phyloP scores from a whole-genome alignment of 768 basidiomycete species.

The Fomitopsis pulvina region DNA sequence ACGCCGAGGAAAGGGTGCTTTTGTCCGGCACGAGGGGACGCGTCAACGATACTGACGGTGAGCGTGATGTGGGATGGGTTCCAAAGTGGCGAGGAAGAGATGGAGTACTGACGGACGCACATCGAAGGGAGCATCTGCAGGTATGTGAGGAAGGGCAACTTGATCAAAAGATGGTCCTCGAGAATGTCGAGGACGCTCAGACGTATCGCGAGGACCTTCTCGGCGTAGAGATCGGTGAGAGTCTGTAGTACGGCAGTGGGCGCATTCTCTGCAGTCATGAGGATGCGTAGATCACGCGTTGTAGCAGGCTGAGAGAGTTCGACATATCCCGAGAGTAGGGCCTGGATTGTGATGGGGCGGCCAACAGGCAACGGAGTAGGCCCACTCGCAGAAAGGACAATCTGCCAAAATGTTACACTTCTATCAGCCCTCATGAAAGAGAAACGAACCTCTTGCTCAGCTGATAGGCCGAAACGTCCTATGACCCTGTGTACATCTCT shows the following conservation, averaged over 20 bases:
- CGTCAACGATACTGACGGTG: conserved; percentile 37
- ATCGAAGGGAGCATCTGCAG: conserved; percentile 38
- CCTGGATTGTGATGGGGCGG: conserved; percentile 29
- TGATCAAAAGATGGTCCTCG: conserved; percentile 29
- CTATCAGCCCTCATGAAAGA: background rate
- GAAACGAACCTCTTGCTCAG: conserved; percentile 31
- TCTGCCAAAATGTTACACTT: conserved; percentile 18
- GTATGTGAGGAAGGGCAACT: conserved; percentile 33
- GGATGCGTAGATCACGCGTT: conserved; percentile 31
- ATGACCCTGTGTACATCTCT: conserved; percentile 33
- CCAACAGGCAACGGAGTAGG: conserved; percentile 36
- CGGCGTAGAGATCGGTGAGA: conserved; percentile 26
- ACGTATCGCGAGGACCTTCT: conserved; percentile 28
- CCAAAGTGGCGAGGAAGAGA: conserved; percentile 43
- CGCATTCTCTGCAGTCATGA: conserved; percentile 22
- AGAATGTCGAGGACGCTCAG: conserved; percentile 38
- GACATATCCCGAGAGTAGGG: conserved; percentile 37
- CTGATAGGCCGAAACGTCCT: conserved; percentile 29
- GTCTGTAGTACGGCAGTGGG: conserved; percentile 23
- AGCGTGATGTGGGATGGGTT: conserved; percentile 34
- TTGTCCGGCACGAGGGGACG: conserved; percentile 28
- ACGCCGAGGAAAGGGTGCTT: conserved; percentile 34
- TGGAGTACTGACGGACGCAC: conserved; percentile 47
- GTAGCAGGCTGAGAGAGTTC: conserved; percentile 44
- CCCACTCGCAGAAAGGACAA: conserved; percentile 29